Evolutionary conservation across 371 early-diverging fungal species (phyloP).

Genomic region (Mucor circinelloides): DNA sequence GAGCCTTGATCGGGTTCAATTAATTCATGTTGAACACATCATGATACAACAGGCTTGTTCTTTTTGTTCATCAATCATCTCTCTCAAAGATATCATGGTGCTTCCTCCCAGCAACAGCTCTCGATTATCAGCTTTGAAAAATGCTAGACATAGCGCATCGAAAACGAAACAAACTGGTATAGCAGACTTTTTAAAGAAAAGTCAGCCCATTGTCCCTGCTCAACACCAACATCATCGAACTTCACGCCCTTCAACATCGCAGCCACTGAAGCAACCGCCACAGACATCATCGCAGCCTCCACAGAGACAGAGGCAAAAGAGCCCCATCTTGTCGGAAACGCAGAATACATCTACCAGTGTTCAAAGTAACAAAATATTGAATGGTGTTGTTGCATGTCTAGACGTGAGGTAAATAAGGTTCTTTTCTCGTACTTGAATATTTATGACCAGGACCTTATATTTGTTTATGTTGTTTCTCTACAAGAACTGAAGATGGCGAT

Average conservation of each 20-base stretch:
- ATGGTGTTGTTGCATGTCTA: constrained; percentile 47
- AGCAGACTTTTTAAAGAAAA: neutral
- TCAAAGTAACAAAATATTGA: constrained; percentile 28
- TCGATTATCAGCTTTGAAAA: constrained; percentile 2
- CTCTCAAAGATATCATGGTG: neutral
- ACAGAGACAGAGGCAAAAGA: neutral
- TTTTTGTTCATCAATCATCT: neutral
- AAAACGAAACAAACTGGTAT: neutral
- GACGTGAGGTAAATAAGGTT: constrained; percentile 39
- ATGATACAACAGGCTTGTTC: neutral
- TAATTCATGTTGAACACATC: neutral
- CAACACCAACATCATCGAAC: constrained; percentile 2
- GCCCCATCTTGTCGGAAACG: neutral
- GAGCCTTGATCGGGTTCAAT: neutral
- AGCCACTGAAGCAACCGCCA: neutral
- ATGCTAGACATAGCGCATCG: neutral
- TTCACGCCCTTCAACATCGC: neutral
- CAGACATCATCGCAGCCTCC: neutral
- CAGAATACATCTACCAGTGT: constrained; percentile 4
- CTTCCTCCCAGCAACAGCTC: constrained; percentile 1
- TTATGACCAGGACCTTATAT: neutral
- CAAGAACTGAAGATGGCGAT: constrained; percentile 52
- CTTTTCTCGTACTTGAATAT: neutral
- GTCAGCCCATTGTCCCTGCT: neutral
- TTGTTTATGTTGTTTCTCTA: neutral